Percentiles rank a stretch among this genome's conserved stretches.
phyloP scores from a whole-genome alignment of 495 filamentous ascomycete genomes.

The Penicillium verhagenii region DNA sequence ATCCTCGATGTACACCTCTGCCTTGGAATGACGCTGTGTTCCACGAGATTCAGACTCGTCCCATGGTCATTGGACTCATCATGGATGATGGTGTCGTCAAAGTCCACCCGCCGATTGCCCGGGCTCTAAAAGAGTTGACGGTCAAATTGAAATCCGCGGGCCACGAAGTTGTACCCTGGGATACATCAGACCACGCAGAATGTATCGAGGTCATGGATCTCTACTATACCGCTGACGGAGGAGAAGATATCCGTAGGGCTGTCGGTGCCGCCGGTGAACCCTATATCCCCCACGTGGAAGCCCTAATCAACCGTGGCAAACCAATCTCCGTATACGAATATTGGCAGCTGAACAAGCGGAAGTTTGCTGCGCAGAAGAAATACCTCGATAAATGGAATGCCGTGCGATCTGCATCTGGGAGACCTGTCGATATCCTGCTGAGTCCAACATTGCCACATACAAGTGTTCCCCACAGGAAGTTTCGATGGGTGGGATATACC shows the following conservation, averaged over 20 bases:
- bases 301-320: constrained; percentile 44
- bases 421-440: constrained; percentile 62
- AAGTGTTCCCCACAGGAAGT: constrained; percentile 47
- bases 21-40: constrained; percentile 45
- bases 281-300: constrained; percentile 51
- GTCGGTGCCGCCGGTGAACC: constrained; percentile 51
- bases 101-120: constrained; percentile 48
- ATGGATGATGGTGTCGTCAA: constrained; percentile 51
- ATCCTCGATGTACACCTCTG: constrained; percentile 47
- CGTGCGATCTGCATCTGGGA: constrained; percentile 41
- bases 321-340: constrained; percentile 55
- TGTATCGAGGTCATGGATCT: constrained; percentile 49
- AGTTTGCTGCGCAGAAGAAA: constrained; percentile 48
- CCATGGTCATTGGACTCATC: constrained; percentile 48
- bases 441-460: constrained; percentile 49
- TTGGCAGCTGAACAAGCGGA: constrained; percentile 56
- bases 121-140: constrained; percentile 39
- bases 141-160: constrained; percentile 35
- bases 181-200: constrained; percentile 38
- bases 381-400: constrained; percentile 59
- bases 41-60: constrained; percentile 36
- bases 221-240: constrained; percentile 55
- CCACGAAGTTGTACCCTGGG: constrained; percentile 51
- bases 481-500: constrained; percentile 58
- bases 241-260: constrained; percentile 53